Base-by-base conservation (phyloP, 108 stramenopile genomes). In the Nannochloropsis salina region DNA sequence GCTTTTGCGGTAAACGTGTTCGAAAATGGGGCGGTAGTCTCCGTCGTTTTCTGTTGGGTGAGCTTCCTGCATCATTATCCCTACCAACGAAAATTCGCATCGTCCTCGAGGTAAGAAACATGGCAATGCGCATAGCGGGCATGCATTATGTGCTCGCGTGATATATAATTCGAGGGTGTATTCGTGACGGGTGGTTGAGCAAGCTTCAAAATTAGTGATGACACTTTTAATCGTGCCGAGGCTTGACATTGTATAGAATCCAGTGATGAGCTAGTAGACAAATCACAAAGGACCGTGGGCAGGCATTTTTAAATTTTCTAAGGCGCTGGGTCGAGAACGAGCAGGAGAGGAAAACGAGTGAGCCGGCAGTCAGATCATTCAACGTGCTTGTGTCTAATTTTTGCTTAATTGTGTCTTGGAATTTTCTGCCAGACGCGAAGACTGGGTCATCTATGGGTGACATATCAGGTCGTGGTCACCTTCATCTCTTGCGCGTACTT, bases 1-100 rank as follows among this genome's bases (percentile, higher is more conserved):
- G 61, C 61, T n/a, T 74, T 15, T 8, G 61, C n/a, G 61, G 61
- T 15, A 74, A 74, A n/a, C 61, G 61, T 74, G 2, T n/a, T 15
- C 20, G n/a, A n/a, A n/a, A 74, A 8, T 74, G 61, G 61, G 61
- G 61, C 20, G n/a, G 61, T n/a, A 74, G n/a, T 15, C 4, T 74
- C 61, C 61, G 61, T 74, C 61, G n/a, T n/a, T 74, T 74, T n/a
- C n/a, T 74, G 61, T 4, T 74, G 61, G 61, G 61, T n/a, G 61
- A 74, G 61, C 61, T 74, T 74, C 61, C 61, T n/a, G 61, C 61
- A 6, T 74, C 61, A 15, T n/a, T 74, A n/a, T 74, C 61, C 3
- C n/a, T 74, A n/a, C 61, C 61, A n/a, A 74, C 61, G 1, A 74
- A 74, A n/a, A 74, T 74, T 74, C 61, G 61, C 15, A 74, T 74